Base-by-base conservation (phyloP, 2,329 filamentous ascomycete species). In the Fonsecaea nubica region DNA sequence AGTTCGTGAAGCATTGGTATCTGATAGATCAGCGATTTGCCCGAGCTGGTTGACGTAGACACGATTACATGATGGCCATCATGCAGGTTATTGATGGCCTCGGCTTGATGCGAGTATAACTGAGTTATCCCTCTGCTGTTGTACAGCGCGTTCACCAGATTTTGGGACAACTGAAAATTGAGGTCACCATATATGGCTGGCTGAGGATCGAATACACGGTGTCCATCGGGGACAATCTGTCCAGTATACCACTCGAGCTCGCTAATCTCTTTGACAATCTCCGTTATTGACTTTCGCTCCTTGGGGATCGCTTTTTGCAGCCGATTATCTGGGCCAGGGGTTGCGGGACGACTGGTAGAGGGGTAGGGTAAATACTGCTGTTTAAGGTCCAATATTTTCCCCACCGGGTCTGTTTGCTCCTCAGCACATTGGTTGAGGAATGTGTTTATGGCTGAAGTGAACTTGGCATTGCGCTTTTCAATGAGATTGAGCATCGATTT, bases 21-120 rank as follows among this genome's bases (percentile, higher is more conserved):
- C 75, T 99, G 95, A 75, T 98, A 99, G 68, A 99, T 97, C n/a
- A 99, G 81, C 5, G 93, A 97, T 78, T 99, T 99, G 10, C 95
- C 95, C 0, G 95, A 99, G 75, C 92, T 96, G 0, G 95, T 99
- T 0, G 94, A 96, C 0, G 95, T 99, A 1, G 93, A 90, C 1
- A 99, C 90, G 59, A 99, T 94, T 13, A 98, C 92, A 76, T 97
- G 89, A 42, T 90, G 86, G 0, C 93, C 94, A 2, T 90, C 86
- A 63, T 94, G 85, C 1, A 99, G 82, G 67, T 90, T 87, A 75
- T 99, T 99, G 73, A 99, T 92, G 0, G 95, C 95, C 79, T 96
- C 92, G 0, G 93, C 89, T 78, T 99, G 95, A 77, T 99, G 95
- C 0, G 92, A 89, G 75, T 96, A 99, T 42, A 99, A 86, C 65